These are phyloP conservation scores for Phytophthora agathidicida DNA, from an alignment of 352 stramenopile genomes.

Conservation along the genomic window DNA sequence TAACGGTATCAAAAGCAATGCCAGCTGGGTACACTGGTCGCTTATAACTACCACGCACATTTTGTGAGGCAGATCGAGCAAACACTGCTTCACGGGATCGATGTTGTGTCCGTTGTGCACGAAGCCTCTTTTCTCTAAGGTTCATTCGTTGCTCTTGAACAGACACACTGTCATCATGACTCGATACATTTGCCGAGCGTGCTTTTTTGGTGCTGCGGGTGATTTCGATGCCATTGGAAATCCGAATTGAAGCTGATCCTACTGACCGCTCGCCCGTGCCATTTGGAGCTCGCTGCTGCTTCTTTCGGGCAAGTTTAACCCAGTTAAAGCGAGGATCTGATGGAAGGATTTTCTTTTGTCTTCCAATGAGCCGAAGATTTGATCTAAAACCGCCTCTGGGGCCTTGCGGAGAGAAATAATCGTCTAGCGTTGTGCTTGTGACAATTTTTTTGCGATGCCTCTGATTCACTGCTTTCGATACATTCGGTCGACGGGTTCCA, in stretches of 20 bases:
- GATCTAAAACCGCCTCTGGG: conserved; percentile 17
- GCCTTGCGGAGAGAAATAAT: conserved; percentile 32
- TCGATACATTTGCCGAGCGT: conserved; percentile 14
- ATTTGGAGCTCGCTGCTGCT: conserved; percentile 25
- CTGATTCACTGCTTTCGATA: neutral
- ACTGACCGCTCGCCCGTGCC: neutral
- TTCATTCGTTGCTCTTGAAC: conserved; percentile 59
- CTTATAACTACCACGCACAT: neutral
- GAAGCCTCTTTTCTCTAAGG: conserved; percentile 56
- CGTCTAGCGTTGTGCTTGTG: conserved; percentile 41
- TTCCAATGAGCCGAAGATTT: conserved; percentile 47
- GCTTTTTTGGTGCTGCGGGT: conserved; percentile 1
- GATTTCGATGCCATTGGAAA: conserved; percentile 6
- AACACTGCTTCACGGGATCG: conserved; percentile 15
- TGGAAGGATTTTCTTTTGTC: conserved; percentile 32
- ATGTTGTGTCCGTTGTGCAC: conserved; percentile 11
- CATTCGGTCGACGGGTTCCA: neutral
- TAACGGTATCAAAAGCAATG: conserved; percentile 21
- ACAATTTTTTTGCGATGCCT: conserved; percentile 5
- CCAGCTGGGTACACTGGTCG: conserved; percentile 15
- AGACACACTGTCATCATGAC: conserved; percentile 27
- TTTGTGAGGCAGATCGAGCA: neutral
- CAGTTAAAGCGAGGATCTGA: conserved; percentile 60
- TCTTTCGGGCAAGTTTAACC: conserved; percentile 44
- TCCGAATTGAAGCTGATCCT: neutral